phyloP scores from a whole-genome alignment of 225 moss, liverwort and hornwort genomes.

The Straminergon stramineum region DNA sequence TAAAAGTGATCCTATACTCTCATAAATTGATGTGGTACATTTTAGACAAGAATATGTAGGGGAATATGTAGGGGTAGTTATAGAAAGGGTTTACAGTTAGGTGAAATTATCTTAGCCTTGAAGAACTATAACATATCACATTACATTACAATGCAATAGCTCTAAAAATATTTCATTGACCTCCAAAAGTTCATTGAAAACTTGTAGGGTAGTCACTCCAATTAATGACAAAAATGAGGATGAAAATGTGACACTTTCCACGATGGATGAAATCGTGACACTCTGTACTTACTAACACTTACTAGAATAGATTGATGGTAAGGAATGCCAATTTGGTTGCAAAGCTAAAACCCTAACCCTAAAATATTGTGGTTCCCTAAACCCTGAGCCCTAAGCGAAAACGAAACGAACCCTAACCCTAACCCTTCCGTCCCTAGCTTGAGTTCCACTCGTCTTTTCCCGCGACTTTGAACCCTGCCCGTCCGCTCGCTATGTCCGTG shows the following conservation, averaged over 20 bases:
- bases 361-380: not conserved
- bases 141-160: accelerated
- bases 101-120: accelerated
- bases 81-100: not conserved
- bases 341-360: not conserved
- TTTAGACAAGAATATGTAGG: not conserved
- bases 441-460: too few relatives aligned
- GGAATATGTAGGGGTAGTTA: too few relatives aligned
- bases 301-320: not conserved
- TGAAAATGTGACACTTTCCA: not conserved
- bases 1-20: not conserved
- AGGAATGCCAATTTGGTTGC: too few relatives aligned
- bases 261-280: not conserved
- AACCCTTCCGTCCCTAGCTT: not conserved
- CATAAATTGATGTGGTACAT: not conserved
- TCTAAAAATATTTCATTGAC: not conserved
- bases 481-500: conserved; percentile 18
- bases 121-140: not conserved
- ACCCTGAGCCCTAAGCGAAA: too few relatives aligned
- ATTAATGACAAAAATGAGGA: not conserved
- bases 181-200: not conserved
- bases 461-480: too few relatives aligned
- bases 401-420: too few relatives aligned
- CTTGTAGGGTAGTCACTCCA: accelerated
- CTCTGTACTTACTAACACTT: not conserved